Evolutionary conservation across 352 stramenopile genomes (phyloP), one percentile per base, ranked within the genome.

Genomic region (Pythium biforme): DNA sequence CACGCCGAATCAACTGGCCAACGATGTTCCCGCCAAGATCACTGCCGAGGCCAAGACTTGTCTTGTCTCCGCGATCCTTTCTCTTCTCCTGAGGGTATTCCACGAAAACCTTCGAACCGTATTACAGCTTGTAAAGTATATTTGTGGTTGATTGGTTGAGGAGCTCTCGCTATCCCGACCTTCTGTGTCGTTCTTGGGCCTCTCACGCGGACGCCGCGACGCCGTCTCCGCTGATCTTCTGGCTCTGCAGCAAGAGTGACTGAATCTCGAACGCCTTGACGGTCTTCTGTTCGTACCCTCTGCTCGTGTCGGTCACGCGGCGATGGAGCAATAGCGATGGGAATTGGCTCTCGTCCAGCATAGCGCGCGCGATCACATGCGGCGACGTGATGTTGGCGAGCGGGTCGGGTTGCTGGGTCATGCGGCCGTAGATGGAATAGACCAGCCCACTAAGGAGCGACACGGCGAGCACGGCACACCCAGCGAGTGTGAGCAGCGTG

Each of bases 341-440:
- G 27, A 60, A 60, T 15, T 51, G 25, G 12, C 54, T 51, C 25
- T 60, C 54, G 40, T 60, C 54, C 25, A 60, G 41, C 54, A 60
- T 60, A 3, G 41, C 54, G 15, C 54, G 54, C 6, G 54, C 54
- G 29, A 60, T 60, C 17, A 60, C 54, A 29, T 60, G 54, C 10
- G 54, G 54, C 22, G 40, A 19, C 25, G 54, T 60, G 54, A 60
- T 60, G 20, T n/a, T n/a, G 9, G 31, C 31, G 19, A 56, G 33
- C 20, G 50, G 50, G 31, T 56, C 50, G 8, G 25, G 23, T 17
- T 17, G 10, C 37, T 59, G 39, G 9, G 39, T 48, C 9, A 49
- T n/a, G 12, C 52, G 52, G 25, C 37, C 19, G 37, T 39, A 50
- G 1, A 49, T 20, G 22, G 52, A 59, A 22, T 25, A 59, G 2